Percentiles rank a stretch among this genome's conserved stretches.
These are phyloP conservation scores for Chaetomium fimeti DNA, from an alignment of 495 filamentous ascomycete species.

Conservation along the genomic window DNA sequence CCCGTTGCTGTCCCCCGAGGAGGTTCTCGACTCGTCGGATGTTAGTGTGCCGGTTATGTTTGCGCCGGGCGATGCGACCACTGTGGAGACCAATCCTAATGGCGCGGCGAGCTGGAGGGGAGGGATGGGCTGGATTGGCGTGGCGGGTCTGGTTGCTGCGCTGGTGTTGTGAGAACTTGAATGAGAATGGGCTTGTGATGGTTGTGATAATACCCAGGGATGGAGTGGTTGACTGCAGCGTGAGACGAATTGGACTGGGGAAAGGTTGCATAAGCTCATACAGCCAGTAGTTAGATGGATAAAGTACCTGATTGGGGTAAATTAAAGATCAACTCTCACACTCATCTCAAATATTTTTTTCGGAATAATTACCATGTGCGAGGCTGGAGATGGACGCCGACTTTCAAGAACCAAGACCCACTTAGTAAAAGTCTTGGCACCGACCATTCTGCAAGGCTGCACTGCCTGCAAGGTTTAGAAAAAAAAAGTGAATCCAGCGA, in stretches of 20 bases:
- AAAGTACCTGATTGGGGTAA: no score
- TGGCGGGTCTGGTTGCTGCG: conserved; percentile 22
- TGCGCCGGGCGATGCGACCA: conserved; percentile 46
- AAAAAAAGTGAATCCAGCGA: conserved; percentile 35
- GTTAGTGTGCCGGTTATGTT: conserved; percentile 44
- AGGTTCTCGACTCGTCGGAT: conserved; percentile 38
- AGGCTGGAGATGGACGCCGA: conserved; percentile 18
- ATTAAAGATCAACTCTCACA: no score
- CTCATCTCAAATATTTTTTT: no score
- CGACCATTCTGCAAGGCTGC: no score
- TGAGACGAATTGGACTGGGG: no score
- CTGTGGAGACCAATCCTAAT: conserved; percentile 35
- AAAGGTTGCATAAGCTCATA: no score
- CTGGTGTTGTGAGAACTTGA: conserved; percentile 19
- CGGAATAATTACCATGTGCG: background rate
- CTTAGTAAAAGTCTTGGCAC: conserved; percentile 6
- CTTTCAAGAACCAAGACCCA: background rate
- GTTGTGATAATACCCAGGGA: background rate
- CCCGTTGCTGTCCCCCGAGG: conserved; percentile 40
- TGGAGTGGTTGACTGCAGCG: no score
- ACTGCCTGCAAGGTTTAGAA: conserved; percentile 32
- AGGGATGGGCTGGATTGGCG: conserved; percentile 15
- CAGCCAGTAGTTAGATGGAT: no score
- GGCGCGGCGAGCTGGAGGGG: conserved; percentile 25
- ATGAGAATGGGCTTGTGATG: background rate